Conservation (phyloP, 805 yeast genomes). For the Diddensiella caesifluorescens region DNA sequence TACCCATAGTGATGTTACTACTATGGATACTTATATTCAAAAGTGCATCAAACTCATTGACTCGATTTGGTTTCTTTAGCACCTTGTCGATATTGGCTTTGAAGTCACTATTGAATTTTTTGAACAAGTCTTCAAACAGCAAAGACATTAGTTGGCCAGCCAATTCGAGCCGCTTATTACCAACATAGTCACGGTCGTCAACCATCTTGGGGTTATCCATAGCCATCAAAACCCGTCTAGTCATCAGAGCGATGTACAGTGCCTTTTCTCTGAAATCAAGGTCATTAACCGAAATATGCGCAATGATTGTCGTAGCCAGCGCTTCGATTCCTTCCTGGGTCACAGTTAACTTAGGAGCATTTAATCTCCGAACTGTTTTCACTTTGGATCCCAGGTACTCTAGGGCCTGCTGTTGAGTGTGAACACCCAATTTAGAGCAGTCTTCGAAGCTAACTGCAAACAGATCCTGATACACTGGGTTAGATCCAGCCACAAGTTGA, state of each 20-base stretch:
- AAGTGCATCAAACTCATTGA: conserved; percentile 91
- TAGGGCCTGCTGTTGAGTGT: conserved; percentile 90
- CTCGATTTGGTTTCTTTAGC: conserved; percentile 87
- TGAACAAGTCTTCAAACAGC: conserved; percentile 92
- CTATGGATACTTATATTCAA: conserved; percentile 86
- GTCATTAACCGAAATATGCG: conserved; percentile 82
- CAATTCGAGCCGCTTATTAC: conserved; percentile 92
- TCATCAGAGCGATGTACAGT: conserved; percentile 89
- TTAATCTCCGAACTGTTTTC: conserved; percentile 83
- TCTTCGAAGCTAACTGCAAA: conserved; percentile 94
- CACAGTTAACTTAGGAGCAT: conserved; percentile 70
- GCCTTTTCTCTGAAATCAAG: conserved; percentile 93
- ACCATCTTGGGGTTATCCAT: conserved; percentile 91
- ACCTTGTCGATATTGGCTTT: conserved; percentile 92
- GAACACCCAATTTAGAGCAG: conserved; percentile 76
- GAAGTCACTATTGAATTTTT: conserved; percentile 91
- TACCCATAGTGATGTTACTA: conserved; percentile 86
- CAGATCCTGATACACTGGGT: conserved; percentile 82
- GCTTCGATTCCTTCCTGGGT: conserved; percentile 94
- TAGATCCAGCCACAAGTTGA: conserved; percentile 90
- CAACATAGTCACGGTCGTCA: conserved; percentile 98
- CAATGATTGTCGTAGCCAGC: conserved; percentile 86
- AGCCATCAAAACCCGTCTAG: conserved; percentile 92
- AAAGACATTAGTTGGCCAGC: conserved; percentile 97
- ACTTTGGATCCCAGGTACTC: conserved; percentile 88